phyloP scores from a whole-genome alignment of 108 stramenopile genomes.

The Nitzschia sp. region DNA sequence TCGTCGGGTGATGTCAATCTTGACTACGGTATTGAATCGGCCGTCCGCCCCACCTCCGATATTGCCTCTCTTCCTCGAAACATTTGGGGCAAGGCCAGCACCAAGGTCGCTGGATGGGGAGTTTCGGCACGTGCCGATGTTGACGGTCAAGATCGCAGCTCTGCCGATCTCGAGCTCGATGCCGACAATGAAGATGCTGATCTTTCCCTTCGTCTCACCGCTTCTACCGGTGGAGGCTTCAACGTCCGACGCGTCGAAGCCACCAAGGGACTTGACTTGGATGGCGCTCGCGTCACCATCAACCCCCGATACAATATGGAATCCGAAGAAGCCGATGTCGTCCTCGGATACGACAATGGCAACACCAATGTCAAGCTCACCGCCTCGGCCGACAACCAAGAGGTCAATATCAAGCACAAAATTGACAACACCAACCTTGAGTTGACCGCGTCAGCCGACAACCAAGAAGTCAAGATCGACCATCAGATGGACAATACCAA shows the following conservation, averaged over 20 bases:
- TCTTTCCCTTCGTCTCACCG: constrained; percentile 45
- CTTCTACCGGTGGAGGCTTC: constrained; percentile 46
- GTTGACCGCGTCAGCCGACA: constrained; percentile 55
- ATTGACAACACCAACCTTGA: constrained; percentile 63
- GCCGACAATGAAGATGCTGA: constrained; percentile 76
- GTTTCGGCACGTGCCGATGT: constrained; percentile 76
- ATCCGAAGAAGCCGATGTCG: constrained; percentile 65
- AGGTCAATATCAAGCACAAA: constrained; percentile 52
- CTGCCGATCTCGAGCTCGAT: constrained; percentile 64
- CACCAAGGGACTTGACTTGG: constrained; percentile 79
- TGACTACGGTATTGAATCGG: constrained; percentile 76
- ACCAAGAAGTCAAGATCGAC: constrained; percentile 65
- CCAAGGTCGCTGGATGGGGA: constrained; percentile 69
- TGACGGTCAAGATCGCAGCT: constrained; percentile 41
- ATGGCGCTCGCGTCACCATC: constrained; percentile 77
- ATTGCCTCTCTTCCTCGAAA: constrained; percentile 80
- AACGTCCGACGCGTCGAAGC: constrained; percentile 56
- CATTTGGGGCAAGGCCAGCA: constrained; percentile 82
- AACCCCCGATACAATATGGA: constrained; percentile 77
- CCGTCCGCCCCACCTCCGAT: constrained; percentile 77
- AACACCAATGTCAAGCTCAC: constrained; percentile 65
- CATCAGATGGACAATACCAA: constrained; percentile 74
- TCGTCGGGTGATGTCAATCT: constrained; percentile 47
- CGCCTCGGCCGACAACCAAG: constrained; percentile 68
- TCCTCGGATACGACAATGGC: constrained; percentile 74